Conservation (phyloP, 2,329 filamentous ascomycete genomes). For the Penicillium sp. region DNA sequence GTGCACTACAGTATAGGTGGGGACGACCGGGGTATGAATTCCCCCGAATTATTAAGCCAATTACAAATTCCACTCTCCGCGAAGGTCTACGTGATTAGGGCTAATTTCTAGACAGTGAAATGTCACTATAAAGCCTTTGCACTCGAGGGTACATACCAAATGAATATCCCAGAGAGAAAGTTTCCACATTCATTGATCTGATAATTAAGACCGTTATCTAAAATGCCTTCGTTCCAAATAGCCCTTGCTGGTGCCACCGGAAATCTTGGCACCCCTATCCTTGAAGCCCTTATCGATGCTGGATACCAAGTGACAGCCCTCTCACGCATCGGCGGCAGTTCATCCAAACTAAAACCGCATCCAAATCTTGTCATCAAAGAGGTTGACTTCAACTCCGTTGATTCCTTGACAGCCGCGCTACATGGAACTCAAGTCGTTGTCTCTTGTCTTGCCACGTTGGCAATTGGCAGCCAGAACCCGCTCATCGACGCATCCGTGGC, state of each 20-base stretch:
- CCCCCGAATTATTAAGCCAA: too few relatives aligned
- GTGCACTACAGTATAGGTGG: too few relatives aligned
- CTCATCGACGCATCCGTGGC: slow-evolving; percentile 29
- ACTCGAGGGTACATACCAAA: too few relatives aligned
- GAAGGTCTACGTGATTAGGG: too few relatives aligned
- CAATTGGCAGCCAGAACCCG: slow-evolving; percentile 4
- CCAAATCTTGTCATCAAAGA: slow-evolving; percentile 16
- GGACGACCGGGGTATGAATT: too few relatives aligned
- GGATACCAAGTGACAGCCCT: slow-evolving; percentile 26
- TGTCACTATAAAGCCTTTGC: too few relatives aligned
- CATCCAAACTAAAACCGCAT: background rate
- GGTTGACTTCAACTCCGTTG: slow-evolving; percentile 27
- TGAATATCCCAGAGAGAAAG: too few relatives aligned
- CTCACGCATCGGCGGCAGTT: slow-evolving; percentile 16
- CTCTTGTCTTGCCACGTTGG: slow-evolving; percentile 2
- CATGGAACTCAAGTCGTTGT: slow-evolving; percentile 29
- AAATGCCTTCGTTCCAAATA: too few relatives aligned
- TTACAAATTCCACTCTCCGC: too few relatives aligned
- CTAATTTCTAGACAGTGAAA: too few relatives aligned
- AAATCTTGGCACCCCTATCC: slow-evolving; percentile 25
- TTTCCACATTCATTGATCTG: too few relatives aligned
- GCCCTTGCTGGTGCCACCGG: slow-evolving; percentile 20
- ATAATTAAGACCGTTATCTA: too few relatives aligned
- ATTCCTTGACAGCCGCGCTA: slow-evolving; percentile 22
- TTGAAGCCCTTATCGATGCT: slow-evolving; percentile 23